Percentiles rank a stretch among this genome's conserved stretches.
Conservation (phyloP, 75 land plant species). For the Gnetum montanum region DNA sequence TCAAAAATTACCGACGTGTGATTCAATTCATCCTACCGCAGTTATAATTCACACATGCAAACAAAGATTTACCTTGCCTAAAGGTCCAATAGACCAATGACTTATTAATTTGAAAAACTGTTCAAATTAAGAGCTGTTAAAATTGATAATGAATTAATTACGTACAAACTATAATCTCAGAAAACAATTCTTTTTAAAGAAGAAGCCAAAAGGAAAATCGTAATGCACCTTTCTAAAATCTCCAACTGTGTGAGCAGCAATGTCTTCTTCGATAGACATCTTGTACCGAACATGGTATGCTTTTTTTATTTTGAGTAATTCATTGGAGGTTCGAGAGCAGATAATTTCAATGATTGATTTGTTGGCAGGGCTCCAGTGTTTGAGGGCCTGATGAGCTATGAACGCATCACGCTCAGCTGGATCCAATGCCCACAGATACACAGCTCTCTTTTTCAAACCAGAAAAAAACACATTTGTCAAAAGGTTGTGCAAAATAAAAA, state of each 20-base stretch:
- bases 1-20: no score
- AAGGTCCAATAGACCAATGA: neutral
- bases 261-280: slow-evolving; percentile 55
- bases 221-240: slow-evolving; percentile 45
- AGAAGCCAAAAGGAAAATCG: neutral
- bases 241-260: slow-evolving; percentile 39
- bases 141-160: neutral
- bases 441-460: slow-evolving; percentile 36
- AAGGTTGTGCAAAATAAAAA: no score
- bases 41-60: neutral
- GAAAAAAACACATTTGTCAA: neutral
- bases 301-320: slow-evolving; percentile 32
- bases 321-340: slow-evolving; percentile 31
- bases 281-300: slow-evolving; percentile 48
- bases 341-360: slow-evolving; percentile 41
- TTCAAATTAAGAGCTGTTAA: neutral
- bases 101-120: neutral
- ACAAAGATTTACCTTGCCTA: neutral
- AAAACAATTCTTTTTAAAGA: neutral
- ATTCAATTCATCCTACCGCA: no score
- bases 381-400: slow-evolving; percentile 18
- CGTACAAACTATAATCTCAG: neutral
- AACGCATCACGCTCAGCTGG: slow-evolving; percentile 81
- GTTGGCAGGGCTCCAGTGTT: slow-evolving; percentile 22
- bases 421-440: slow-evolving; percentile 56